phyloP scores from a whole-genome alignment of 352 stramenopile genomes.

The Pythium pyrilobum region DNA sequence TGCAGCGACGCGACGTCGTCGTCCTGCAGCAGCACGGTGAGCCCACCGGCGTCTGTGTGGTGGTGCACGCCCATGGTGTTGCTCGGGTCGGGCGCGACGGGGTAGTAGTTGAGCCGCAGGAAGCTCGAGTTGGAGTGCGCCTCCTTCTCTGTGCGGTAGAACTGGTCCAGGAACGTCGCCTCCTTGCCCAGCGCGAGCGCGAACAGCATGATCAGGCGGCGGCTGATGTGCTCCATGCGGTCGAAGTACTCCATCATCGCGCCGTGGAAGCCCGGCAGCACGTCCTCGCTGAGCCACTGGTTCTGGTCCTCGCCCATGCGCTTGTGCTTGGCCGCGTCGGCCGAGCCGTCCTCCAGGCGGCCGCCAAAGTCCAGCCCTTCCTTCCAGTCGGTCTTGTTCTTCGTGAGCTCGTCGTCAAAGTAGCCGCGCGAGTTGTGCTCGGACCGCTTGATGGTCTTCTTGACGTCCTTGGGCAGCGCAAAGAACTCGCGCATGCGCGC shows the following conservation, averaged over 20 bases:
- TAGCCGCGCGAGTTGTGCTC: constrained; percentile 86
- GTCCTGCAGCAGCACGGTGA: constrained; percentile 64
- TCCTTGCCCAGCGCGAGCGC: constrained; percentile 51
- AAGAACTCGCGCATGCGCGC: constrained; percentile 81
- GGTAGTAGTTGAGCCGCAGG: constrained; percentile 92
- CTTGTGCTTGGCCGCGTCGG: constrained; percentile 40
- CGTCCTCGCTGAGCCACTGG: constrained; percentile 53
- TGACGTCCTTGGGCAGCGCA: constrained; percentile 48
- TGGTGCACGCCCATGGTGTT: constrained; percentile 51
- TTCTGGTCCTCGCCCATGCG: constrained; percentile 83
- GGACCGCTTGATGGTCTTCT: constrained; percentile 56
- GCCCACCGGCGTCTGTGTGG: constrained; percentile 53
- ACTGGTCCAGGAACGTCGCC: constrained; percentile 52
- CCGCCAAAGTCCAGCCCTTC: constrained; percentile 75
- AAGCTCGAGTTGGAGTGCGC: constrained; percentile 78
- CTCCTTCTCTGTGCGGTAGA: constrained; percentile 30
- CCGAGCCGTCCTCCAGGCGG: constrained; percentile 29
- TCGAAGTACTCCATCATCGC: constrained; percentile 39
- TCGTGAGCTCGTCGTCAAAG: constrained; percentile 94
- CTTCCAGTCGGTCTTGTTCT: constrained; percentile 92
- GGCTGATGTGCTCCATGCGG: constrained; percentile 48
- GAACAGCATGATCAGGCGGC: constrained; percentile 51
- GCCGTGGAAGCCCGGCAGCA: constrained; percentile 50
- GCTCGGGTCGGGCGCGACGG: constrained; percentile 37
- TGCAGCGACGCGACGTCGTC: constrained; percentile 56